Evolutionary conservation across 257 asterid species (phyloP), one percentile per base, ranked within the genome.

Genomic region (Scutellaria barbata): DNA sequence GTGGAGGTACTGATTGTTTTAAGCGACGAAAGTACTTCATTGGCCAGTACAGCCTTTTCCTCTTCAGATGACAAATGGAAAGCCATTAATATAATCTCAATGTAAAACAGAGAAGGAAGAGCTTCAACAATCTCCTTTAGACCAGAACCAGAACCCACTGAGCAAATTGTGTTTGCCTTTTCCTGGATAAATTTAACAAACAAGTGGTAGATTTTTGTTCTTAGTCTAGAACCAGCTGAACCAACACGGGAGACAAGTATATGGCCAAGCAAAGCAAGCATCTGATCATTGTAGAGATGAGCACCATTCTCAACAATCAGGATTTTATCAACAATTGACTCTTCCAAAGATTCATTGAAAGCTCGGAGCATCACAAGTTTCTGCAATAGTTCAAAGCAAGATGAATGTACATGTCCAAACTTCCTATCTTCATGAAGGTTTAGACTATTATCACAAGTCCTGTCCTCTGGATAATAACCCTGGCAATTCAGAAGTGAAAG

Each of bases 201-300:
- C 55, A 59, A 70, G 71, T 75, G 79, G 75, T 79, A 85, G 61
- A 95, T 78, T 83, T 88, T 87, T 75, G 76, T 76, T 85, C 99
- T 89, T 76, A 92, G 80, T 81, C 67, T 72, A 76, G 87, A 82
- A 82, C 98, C 98, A 43, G 85, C 74, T 35, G 81, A 76, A 77
- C 90, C 98, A 68, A 80, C 79, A 69, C 83, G 87, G 60, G 85
- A 83, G 39, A 86, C 79, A 41, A 92, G 93, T 73, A 93, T 83
- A 71, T 87, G 86, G 25, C 95, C 98, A 81, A 95, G 89, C 84
- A 95, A 84, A 74, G 96, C 92, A 81, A 92, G 98, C 76, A 84
- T 83, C 80, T 83, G 90, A 81, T 86, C 87, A 79, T 85, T 95
- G 87, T 88, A 89, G 56, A 51, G 58, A 78, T 86, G 80, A 76